Evolutionary conservation across 306 rosid species (phyloP), one percentile per base, ranked within the genome.

Genomic region (Cercis canadensis): DNA sequence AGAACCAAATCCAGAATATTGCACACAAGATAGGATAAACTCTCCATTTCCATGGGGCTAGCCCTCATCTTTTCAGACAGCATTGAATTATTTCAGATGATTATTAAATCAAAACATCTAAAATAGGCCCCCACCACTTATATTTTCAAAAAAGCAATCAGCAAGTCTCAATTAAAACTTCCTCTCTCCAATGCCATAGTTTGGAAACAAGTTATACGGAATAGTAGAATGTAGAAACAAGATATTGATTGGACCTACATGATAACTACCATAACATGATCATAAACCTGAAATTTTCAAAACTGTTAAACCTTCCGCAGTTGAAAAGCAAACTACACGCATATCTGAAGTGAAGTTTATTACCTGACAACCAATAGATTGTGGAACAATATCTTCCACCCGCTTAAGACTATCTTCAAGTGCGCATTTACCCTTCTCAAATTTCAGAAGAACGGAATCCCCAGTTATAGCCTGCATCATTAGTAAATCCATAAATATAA

Each of bases 341-440:
- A 62, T 47, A 51, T 33, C 33, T 37, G 43, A 37, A 2, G 29
- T 64, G 11, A 73, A 57, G 29, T 31, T 15, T 59, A 80, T 61
- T 83, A 94, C 99, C 99, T 90, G 99, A 76, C 74, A 87, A 41
- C 96, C 96, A 76, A 94, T 91, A 63, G 99, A 89, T 69, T 87
- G 92, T 7, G 96, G 92, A 58, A 94, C 99, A 78, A 94, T 94
- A 71, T 94, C 97, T 60, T 89, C 92, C 66, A 94, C 97, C 57
- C 89, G 86, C 71, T 74, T 75, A 64, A 94, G 96, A 83, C 97
- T 75, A 84, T 84, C 96, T 83, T 83, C 88, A 63, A 94, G 95
- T 54, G 96, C 90, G 77, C 84, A 83, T 83, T 92, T 94, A 65
- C 95, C 89, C 84, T 83, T 91, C 72, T 86, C 97, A 86, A 91